A percentile compares a stretch with the other conserved stretches of the same genome.
Conservation (phyloP, 345 rosid genomes). For the Ailanthus altissimus region DNA sequence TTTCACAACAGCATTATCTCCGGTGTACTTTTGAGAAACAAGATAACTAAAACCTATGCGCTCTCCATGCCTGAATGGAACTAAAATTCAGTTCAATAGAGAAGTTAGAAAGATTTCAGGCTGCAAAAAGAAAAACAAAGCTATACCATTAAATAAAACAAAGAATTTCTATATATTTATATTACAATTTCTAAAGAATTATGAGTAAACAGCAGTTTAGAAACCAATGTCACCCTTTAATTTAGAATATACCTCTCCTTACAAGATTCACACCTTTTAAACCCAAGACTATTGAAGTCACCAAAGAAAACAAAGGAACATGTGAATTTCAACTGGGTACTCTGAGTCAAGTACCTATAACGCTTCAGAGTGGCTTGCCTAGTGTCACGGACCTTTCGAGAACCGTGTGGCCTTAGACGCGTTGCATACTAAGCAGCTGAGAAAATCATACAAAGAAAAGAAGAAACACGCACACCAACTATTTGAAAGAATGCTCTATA, state of each 20-base stretch:
- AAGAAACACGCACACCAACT: too few relatives aligned
- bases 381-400: too few relatives aligned
- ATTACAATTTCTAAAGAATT: not conserved
- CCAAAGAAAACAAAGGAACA: not conserved
- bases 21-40: conserved; percentile 89
- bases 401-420: too few relatives aligned
- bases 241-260: not conserved
- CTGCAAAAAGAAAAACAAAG: not conserved
- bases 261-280: not conserved
- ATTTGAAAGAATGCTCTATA: too few relatives aligned
- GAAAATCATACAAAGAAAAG: too few relatives aligned
- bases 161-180: not conserved
- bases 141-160: not conserved
- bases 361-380: not conserved
- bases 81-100: conserved; percentile 41
- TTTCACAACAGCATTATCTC: conserved; percentile 75
- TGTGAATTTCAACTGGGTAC: conserved; percentile 1
- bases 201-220: not conserved
- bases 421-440: too few relatives aligned
- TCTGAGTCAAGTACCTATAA: not conserved
- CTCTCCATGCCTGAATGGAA: conserved; percentile 95
- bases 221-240: not conserved
- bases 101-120: not conserved
- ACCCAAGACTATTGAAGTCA: not conserved
- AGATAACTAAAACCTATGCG: conserved; percentile 93